Conservation (phyloP, 768 basidiomycete species). For the Asterophora parasitica region DNA sequence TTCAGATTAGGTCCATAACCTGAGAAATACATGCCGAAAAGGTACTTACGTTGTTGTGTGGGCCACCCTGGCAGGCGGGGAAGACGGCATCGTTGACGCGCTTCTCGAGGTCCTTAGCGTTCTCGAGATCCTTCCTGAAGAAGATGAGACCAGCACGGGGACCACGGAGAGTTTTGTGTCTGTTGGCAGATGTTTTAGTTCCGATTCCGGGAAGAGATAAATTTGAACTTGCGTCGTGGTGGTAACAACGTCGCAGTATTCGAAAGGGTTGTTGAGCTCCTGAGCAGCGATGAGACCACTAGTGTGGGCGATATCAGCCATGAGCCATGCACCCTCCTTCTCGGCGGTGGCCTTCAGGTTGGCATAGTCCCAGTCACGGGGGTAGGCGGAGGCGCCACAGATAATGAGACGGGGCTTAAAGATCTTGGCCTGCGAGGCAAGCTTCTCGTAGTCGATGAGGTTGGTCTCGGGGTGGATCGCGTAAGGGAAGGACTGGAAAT, state of each 20-base stretch:
- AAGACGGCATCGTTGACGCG: constrained; percentile 98
- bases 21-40: background rate
- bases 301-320: constrained; percentile 98
- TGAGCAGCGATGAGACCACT: constrained; percentile 92
- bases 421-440: constrained; percentile 83
- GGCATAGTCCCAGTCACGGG: constrained; percentile 96
- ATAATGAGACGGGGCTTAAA: constrained; percentile 96
- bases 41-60: constrained; percentile 86
- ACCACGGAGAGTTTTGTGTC: constrained; percentile 98
- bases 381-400: constrained; percentile 98
- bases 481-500: constrained; percentile 98
- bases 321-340: constrained; percentile 86
- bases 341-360: constrained; percentile 76
- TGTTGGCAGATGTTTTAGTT: constrained; percentile 22
- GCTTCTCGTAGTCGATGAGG: constrained; percentile 80
- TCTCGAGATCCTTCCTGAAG: constrained; percentile 89
- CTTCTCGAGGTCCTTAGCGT: constrained; percentile 85
- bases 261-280: constrained; percentile 88
- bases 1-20: background rate
- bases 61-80: constrained; percentile 99
- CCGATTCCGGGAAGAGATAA: background rate
- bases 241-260: constrained; percentile 95
- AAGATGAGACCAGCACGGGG: constrained; percentile 98
- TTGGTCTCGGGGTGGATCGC: constrained; percentile 77
- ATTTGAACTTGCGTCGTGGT: constrained; percentile 76